Percentiles rank a stretch among this genome's conserved stretches.
phyloP scores from a whole-genome alignment of 192 early-diverging fungal genomes.

The Rhizoclosmatium sp. region DNA sequence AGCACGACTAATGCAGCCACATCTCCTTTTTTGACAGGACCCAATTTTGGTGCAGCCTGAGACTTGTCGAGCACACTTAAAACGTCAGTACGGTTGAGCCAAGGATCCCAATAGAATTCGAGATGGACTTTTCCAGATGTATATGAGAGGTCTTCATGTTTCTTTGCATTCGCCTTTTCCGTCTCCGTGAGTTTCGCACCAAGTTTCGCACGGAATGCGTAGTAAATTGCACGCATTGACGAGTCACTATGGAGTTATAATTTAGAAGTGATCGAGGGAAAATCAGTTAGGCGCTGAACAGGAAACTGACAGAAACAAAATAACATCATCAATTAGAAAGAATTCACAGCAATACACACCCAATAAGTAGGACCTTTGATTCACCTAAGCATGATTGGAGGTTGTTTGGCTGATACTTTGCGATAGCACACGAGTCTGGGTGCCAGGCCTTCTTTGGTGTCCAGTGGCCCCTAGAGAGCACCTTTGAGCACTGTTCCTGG shows the following conservation, averaged over 20 bases:
- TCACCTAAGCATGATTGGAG: slow-evolving; percentile 55
- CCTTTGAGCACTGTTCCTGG: not conserved
- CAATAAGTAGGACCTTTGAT: slow-evolving; percentile 13
- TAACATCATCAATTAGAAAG: not conserved
- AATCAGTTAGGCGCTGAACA: not conserved
- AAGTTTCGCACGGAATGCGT: slow-evolving; percentile 58
- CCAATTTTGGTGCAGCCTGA: slow-evolving; percentile 16
- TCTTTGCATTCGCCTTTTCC: slow-evolving; percentile 35
- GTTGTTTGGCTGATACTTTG: slow-evolving; percentile 53
- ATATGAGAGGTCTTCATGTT: slow-evolving; percentile 7
- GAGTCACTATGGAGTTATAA: slow-evolving; percentile 63
- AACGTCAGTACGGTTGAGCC: slow-evolving; percentile 58
- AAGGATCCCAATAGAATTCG: slow-evolving; percentile 80
- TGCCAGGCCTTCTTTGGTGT: slow-evolving; percentile 10
- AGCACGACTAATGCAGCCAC: too few relatives aligned
- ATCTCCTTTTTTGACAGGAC: not conserved
- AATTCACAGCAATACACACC: not conserved
- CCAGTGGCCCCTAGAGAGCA: slow-evolving; percentile 17
- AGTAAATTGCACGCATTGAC: slow-evolving; percentile 66
- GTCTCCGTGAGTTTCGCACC: slow-evolving; percentile 52
- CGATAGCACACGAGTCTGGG: not conserved
- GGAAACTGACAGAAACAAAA: too few relatives aligned
- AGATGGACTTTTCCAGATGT: slow-evolving; percentile 41
- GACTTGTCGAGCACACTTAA: slow-evolving; percentile 9
- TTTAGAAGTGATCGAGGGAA: not conserved